These are phyloP conservation scores for Leptosphaerulina australis DNA, from an alignment of 2,329 filamentous ascomycete species.

Conservation along the genomic window DNA sequence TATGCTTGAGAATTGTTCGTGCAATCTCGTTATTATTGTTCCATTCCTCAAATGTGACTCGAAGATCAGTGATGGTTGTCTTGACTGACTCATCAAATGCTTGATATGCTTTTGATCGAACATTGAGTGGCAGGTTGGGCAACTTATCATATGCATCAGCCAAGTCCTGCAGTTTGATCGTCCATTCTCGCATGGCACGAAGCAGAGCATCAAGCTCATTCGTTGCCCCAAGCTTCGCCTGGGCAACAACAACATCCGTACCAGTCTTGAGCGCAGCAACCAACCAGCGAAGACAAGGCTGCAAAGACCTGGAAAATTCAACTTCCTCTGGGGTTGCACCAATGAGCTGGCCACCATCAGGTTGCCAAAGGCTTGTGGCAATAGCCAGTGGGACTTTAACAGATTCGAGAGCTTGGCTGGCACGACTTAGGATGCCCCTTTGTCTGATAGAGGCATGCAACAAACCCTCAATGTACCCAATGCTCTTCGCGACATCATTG, in stretches of 20 bases:
- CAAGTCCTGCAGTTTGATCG: slow-evolving; percentile 23
- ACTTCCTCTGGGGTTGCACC: slow-evolving; percentile 28
- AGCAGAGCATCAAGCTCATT: slow-evolving; percentile 36
- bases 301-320: slow-evolving; percentile 19
- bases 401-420: slow-evolving; percentile 42
- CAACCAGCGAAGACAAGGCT: slow-evolving; percentile 62
- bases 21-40: slow-evolving; percentile 32
- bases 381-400: slow-evolving; percentile 48
- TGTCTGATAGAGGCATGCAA: slow-evolving; percentile 70
- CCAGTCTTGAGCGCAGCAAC: slow-evolving; percentile 69
- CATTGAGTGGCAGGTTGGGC: slow-evolving; percentile 35
- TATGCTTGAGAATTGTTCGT: slow-evolving; percentile 59
- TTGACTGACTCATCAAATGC: slow-evolving; percentile 23
- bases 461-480: slow-evolving; percentile 86
- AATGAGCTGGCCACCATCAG: slow-evolving; percentile 13
- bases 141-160: slow-evolving; percentile 25
- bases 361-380: slow-evolving; percentile 36
- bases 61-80: slow-evolving; percentile 24
- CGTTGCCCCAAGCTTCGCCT: slow-evolving; percentile 66
- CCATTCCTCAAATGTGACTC: slow-evolving; percentile 25
- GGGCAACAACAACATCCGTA: slow-evolving; percentile 66
- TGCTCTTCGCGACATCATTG: slow-evolving; percentile 77
- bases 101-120: slow-evolving; percentile 30
- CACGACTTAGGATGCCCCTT: slow-evolving; percentile 53
- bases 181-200: slow-evolving; percentile 35